Percentiles rank a stretch among this genome's conserved stretches.
phyloP scores from a whole-genome alignment of 148 eudicot species.

The Pharnaceum exiguum region DNA sequence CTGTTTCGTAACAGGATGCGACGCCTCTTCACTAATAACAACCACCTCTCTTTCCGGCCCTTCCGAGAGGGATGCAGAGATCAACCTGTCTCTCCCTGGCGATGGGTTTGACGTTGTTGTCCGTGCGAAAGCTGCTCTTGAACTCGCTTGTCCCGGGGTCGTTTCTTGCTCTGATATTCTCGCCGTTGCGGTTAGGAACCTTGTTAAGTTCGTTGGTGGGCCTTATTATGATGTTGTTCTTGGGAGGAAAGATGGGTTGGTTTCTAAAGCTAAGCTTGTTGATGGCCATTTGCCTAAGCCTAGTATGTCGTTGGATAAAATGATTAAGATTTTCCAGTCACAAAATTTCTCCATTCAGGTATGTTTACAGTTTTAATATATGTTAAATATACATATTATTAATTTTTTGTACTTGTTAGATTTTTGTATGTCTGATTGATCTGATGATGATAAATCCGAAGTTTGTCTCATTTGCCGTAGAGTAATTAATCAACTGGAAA shows the following conservation, averaged over 20 bases:
- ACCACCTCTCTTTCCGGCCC: constrained; percentile 29
- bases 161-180: constrained; percentile 59
- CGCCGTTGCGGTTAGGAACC: constrained; percentile 44
- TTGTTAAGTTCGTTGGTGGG: constrained; percentile 44
- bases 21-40: constrained; percentile 42
- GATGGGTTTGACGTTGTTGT: constrained; percentile 52
- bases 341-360: constrained; percentile 10
- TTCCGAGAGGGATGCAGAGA: constrained; percentile 53
- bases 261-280: constrained; percentile 17
- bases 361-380: no score
- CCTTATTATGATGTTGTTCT: constrained; percentile 28
- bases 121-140: constrained; percentile 49
- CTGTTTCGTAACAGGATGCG: constrained; percentile 49
- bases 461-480: no score
- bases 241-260: constrained; percentile 33
- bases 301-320: constrained; percentile 15
- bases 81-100: constrained; percentile 62
- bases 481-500: no score
- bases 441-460: no score
- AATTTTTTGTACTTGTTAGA: no score
- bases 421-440: no score
- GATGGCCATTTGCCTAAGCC: constrained; percentile 24
- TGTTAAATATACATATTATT: no score
- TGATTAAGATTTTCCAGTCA: constrained; percentile 21
- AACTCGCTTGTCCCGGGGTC: constrained; percentile 38